Conservation (phyloP, 495 filamentous ascomycete genomes). For the Trichoderma erinaceum region DNA sequence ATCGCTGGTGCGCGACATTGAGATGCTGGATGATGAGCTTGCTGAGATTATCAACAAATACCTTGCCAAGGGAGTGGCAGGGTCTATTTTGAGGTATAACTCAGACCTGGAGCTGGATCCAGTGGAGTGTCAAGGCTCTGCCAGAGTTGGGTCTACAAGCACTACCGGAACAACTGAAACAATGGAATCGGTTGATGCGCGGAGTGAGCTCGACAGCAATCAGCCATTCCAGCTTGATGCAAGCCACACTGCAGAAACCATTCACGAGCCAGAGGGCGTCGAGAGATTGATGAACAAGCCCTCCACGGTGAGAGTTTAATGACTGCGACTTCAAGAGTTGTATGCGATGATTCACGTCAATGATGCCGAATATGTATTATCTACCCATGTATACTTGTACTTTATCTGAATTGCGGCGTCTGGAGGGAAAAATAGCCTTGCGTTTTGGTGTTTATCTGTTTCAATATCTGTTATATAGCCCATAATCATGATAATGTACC, state of each 20-base stretch:
- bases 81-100: background rate
- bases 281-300: background rate
- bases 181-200: background rate
- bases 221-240: background rate
- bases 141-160: background rate
- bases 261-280: background rate
- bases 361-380: background rate
- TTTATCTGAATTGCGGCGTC: too few species aligned
- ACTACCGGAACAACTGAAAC: background rate
- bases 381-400: background rate
- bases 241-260: background rate
- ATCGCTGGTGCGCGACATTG: background rate
- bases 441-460: too few species aligned
- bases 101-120: conserved; percentile 6
- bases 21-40: background rate
- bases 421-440: too few species aligned
- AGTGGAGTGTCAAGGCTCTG: background rate
- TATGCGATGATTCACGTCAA: background rate
- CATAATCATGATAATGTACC: too few species aligned
- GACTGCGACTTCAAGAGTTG: background rate
- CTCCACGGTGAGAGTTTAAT: background rate
- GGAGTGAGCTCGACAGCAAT: background rate
- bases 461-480: too few species aligned
- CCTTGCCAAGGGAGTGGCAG: conserved; percentile 2
- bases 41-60: background rate